These are phyloP conservation scores for Ustilago xerochloae DNA, from an alignment of 1,284 basidiomycete species.

Conservation along the genomic window DNA sequence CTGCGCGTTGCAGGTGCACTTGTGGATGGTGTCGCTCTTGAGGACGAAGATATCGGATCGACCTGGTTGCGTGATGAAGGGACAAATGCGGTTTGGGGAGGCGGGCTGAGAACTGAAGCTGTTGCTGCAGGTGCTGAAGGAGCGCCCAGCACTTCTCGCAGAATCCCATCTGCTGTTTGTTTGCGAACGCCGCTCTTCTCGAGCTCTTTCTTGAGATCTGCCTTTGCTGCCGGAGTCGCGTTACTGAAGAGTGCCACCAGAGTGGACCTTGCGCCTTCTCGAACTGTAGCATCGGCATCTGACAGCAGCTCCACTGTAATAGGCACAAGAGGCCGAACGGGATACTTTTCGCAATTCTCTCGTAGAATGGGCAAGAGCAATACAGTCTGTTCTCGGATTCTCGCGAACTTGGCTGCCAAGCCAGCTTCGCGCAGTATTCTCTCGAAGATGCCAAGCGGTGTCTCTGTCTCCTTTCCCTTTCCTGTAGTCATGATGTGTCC, in stretches of 20 bases:
- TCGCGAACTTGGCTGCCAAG: slow-evolving; percentile 75
- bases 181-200: slow-evolving; percentile 73
- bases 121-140: slow-evolving; percentile 15
- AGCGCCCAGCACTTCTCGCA: slow-evolving; percentile 68
- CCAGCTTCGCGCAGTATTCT: slow-evolving; percentile 79
- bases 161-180: slow-evolving; percentile 74
- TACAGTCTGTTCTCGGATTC: slow-evolving; percentile 73
- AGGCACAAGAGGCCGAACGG: slow-evolving; percentile 83
- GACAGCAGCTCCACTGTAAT: slow-evolving; percentile 85
- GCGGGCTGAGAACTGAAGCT: slow-evolving; percentile 11
- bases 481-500: slow-evolving; percentile 69
- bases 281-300: slow-evolving; percentile 88
- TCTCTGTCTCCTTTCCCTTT: slow-evolving; percentile 80
- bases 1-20: background rate
- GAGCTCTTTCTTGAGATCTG: slow-evolving; percentile 93
- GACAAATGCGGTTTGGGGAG: slow-evolving; percentile 7
- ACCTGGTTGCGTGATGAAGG: slow-evolving; percentile 11
- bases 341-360: slow-evolving; percentile 71
- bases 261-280: slow-evolving; percentile 83
- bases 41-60: slow-evolving; percentile 1
- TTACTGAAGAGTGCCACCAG: slow-evolving; percentile 86
- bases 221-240: slow-evolving; percentile 81
- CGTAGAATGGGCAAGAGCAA: slow-evolving; percentile 43
- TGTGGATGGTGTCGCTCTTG: background rate
- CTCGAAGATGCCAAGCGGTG: slow-evolving; percentile 80